Base-by-base conservation (phyloP, 2,329 filamentous ascomycete genomes). In the Talaromyces sp. region DNA sequence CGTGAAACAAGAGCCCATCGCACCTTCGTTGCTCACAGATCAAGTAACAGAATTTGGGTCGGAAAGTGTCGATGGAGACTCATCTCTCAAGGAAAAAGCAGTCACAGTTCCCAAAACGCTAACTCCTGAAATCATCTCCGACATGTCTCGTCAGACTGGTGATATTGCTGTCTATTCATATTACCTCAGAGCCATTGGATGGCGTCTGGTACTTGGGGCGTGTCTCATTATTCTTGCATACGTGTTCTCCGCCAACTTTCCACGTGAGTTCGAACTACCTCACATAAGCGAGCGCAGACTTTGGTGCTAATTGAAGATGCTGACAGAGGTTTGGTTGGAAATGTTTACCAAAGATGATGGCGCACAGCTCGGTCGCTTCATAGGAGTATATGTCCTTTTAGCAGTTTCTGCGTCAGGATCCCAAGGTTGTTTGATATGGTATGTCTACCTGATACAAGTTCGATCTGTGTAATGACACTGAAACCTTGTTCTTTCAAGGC, bases 311-410 rank as follows among this genome's bases (percentile, higher is more conserved):
- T 30, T 28, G 40, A 51, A 30, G 7, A 12, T n/a, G 16, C 23
- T n/a, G 9, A 34, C 40, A 61, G 60, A 61, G n/a, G 60, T 61
- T 12, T 61, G 60, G 60, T 9, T 61, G 33, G 56, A 61, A 27
- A 33, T 57, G 33, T 61, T 61, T 23, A 61, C 60, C 44, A 51
- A 61, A 3, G 36, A 34, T 57, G 9, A 61, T 31, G 55, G 44
- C 2, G 6, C 5, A 44, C 4, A 50, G 5, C 27, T 50, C 50
- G 28, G 55, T 53, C 54, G 31, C 6, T 61, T 61, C 18, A 59
- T 77, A 5, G 75, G 75, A 33, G 71, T 77, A 34, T 76, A 77
- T 61, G 70, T 69, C 30, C 73, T 76, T 70, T 69, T 77, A n/a
- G 73, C 73, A 6, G 68, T 69, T 34, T 14, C 73, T 2, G 73